phyloP scores from a whole-genome alignment of 2,329 filamentous ascomycete genomes.

The Pseudocercospora musae region DNA sequence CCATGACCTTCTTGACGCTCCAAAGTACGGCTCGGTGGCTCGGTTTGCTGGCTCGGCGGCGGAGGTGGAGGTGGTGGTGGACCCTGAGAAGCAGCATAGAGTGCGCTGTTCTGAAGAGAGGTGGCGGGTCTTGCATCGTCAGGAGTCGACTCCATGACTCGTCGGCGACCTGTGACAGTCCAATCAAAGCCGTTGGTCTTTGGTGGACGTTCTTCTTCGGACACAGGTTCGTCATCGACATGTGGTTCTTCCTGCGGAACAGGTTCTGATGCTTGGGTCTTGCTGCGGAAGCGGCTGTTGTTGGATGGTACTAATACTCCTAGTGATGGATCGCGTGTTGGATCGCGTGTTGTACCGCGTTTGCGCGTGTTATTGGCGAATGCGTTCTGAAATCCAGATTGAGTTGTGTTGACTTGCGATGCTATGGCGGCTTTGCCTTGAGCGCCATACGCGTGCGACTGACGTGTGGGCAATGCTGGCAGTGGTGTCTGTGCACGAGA shows the following conservation, averaged over 20 bases:
- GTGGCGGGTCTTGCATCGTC: constrained; percentile 10
- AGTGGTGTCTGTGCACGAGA: constrained; percentile 16
- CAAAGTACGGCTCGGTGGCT: background rate
- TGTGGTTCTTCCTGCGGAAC: background rate
- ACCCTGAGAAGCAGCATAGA: background rate
- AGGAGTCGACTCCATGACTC: background rate
- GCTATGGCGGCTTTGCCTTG: constrained; percentile 17
- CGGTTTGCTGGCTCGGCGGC: background rate
- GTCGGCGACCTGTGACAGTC: background rate
- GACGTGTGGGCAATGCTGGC: constrained; percentile 15
- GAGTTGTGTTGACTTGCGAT: constrained; percentile 14
- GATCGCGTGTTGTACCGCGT: constrained; percentile 6
- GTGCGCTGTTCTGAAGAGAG: constrained; percentile 7
- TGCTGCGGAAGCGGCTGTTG: background rate
- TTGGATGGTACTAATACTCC: background rate
- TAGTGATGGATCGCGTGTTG: background rate
- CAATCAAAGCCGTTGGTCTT: constrained; percentile 1
- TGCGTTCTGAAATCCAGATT: constrained; percentile 14
- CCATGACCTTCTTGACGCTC: background rate
- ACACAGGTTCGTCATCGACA: background rate
- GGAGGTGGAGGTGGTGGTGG: background rate
- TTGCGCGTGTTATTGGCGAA: constrained; percentile 13
- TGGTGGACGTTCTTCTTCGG: background rate
- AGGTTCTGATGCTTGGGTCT: background rate
- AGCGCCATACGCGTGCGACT: constrained; percentile 22